These are phyloP conservation scores for Kandelia obovata DNA, from an alignment of 345 rosid genomes.

Conservation along the genomic window DNA sequence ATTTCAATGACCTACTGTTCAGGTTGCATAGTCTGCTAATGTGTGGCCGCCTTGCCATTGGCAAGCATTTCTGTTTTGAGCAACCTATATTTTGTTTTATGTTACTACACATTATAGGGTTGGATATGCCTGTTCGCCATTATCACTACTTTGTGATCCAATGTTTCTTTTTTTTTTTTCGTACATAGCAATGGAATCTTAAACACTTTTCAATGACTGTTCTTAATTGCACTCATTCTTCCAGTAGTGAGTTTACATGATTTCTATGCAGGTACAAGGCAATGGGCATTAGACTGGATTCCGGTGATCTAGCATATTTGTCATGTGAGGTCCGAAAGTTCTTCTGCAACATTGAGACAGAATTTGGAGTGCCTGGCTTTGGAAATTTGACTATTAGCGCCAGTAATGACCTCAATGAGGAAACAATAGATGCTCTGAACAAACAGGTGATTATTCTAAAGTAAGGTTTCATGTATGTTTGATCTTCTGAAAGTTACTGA, in stretches of 20 bases:
- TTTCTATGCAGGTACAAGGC: constrained; percentile 68
- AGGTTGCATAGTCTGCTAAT: too few species aligned
- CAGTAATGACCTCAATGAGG: constrained; percentile 94
- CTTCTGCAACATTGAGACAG: constrained; percentile 63
- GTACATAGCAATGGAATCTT: neutral
- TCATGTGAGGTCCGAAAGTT: constrained; percentile 73
- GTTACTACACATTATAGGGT: too few species aligned
- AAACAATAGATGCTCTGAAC: constrained; percentile 90
- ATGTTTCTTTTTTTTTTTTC: neutral
- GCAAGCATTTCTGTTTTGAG: too few species aligned
- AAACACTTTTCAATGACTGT: neutral
- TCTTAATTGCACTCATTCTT: constrained; percentile 1
- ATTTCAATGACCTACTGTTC: too few species aligned
- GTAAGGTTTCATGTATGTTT: neutral
- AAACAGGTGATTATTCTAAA: constrained; percentile 58
- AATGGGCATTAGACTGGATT: constrained; percentile 84
- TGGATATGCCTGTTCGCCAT: neutral
- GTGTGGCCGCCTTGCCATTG: too few species aligned
- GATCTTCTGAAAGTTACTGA: neutral
- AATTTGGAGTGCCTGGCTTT: constrained; percentile 59
- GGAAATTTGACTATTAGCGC: constrained; percentile 77
- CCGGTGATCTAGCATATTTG: constrained; percentile 92
- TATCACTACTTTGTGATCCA: constrained; percentile 2
- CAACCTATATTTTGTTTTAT: too few species aligned
- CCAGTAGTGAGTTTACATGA: constrained; percentile 21